phyloP scores from a whole-genome alignment of 179 eudicot species.

The Beta lomatogona region DNA sequence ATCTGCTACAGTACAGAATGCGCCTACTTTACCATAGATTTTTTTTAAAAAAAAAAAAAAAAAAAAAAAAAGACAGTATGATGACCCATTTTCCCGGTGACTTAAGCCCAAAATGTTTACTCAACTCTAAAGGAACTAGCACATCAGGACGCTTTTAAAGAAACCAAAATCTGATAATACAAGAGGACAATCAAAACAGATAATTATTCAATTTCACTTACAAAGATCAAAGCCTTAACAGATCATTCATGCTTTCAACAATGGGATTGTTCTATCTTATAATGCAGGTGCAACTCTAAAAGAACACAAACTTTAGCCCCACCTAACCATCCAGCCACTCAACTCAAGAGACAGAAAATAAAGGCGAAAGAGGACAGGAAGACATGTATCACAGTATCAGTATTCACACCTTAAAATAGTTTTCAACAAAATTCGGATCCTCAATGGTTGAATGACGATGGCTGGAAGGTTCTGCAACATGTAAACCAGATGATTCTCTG shows the following conservation, averaged over 20 bases:
- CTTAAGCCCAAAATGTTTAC: neutral
- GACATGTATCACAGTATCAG: neutral
- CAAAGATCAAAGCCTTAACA: neutral
- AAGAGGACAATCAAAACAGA: neutral
- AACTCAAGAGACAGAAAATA: neutral
- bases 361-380: neutral
- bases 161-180: neutral
- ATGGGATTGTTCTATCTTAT: neutral
- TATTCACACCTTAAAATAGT: conserved; percentile 79
- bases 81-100: neutral
- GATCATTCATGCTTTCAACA: neutral
- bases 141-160: neutral
- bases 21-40: neutral
- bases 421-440: conserved; percentile 90
- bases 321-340: neutral
- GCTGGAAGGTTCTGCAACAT: conserved; percentile 35
- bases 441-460: conserved; percentile 64
- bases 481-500: conserved; percentile 47
- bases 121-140: neutral
- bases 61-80: neutral
- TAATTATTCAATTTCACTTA: neutral
- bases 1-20: neutral
- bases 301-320: neutral
- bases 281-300: neutral
- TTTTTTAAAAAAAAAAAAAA: no score